Conservation (phyloP, 805 yeast genomes). For the Blastobotrys chiropterorum region DNA sequence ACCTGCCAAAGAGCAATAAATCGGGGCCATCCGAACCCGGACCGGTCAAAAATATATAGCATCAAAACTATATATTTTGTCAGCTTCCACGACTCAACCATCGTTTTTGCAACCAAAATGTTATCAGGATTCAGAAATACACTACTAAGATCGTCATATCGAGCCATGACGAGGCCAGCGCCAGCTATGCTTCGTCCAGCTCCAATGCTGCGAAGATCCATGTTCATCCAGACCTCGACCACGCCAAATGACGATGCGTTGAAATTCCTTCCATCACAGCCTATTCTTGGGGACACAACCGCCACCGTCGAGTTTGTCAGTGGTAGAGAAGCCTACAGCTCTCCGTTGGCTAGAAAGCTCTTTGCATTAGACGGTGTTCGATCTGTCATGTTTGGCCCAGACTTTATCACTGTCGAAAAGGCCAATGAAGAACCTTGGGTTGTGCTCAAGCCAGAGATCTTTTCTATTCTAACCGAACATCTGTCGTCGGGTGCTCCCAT, state of each 20-base stretch:
- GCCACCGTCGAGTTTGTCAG: conserved; percentile 64
- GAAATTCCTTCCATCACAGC: conserved; percentile 72
- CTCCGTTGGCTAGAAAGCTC: conserved; percentile 72
- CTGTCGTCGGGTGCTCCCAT: conserved; percentile 46
- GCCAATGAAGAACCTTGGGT: conserved; percentile 57
- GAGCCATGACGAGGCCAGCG: neutral
- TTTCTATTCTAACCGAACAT: conserved; percentile 42
- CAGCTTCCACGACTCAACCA: too few relatives aligned
- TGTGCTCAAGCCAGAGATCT: conserved; percentile 58
- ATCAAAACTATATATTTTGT: too few relatives aligned
- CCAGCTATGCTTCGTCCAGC: neutral
- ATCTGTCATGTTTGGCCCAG: conserved; percentile 72
- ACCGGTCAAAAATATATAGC: neutral
- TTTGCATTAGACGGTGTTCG: conserved; percentile 71
- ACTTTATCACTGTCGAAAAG: conserved; percentile 80
- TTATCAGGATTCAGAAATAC: neutral
- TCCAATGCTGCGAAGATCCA: conserved; percentile 8
- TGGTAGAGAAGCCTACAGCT: conserved; percentile 68
- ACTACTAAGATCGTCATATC: neutral
- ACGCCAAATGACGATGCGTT: conserved; percentile 86
- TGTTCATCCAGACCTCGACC: conserved; percentile 66
- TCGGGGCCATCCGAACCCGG: neutral
- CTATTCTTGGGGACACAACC: conserved; percentile 51
- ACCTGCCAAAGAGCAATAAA: neutral
- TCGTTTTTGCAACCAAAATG: too few relatives aligned